Conservation (phyloP, 2,329 filamentous ascomycete species). For the Atkinsonella texensis region DNA sequence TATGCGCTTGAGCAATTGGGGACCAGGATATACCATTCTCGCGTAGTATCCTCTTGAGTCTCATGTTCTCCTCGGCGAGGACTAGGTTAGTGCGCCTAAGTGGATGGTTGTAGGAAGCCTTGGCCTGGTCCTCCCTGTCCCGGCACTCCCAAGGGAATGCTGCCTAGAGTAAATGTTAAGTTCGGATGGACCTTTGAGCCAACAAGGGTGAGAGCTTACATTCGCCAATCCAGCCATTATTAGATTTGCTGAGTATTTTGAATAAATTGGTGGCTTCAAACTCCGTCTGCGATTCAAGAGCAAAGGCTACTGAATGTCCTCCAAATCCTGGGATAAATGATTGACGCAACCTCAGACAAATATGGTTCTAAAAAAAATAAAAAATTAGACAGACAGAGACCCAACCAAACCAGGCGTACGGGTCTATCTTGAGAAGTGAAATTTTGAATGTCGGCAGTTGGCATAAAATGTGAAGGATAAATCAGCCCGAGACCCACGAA, state of each 20-base stretch:
- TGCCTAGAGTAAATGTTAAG: slow-evolving; percentile 12
- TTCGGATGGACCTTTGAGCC: not conserved
- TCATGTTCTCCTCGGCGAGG: slow-evolving; percentile 36
- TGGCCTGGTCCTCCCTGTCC: slow-evolving; percentile 39
- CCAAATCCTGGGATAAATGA: not conserved
- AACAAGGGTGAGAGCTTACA: not conserved
- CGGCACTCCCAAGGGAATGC: slow-evolving; percentile 37
- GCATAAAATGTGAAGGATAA: not conserved
- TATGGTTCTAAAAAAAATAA: not conserved
- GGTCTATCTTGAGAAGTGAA: not conserved
- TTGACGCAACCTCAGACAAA: not conserved
- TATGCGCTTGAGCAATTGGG: slow-evolving; percentile 21
- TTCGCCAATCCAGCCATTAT: not conserved
- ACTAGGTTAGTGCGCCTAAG: slow-evolving; percentile 33
- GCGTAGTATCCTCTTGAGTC: slow-evolving; percentile 38
- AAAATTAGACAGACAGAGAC: not conserved
- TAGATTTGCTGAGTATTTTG: not conserved
- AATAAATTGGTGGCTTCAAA: not conserved
- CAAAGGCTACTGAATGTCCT: not conserved
- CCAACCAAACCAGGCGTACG: not conserved
- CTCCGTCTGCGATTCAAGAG: not conserved
- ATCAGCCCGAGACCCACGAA: not conserved
- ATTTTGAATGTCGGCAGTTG: not conserved
- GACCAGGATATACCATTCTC: slow-evolving; percentile 42
- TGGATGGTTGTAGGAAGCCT: slow-evolving; percentile 34